Evolutionary conservation across 495 filamentous ascomycete genomes (phyloP), one percentile per base, ranked within the genome.

Genomic region (Xylona heveae): DNA sequence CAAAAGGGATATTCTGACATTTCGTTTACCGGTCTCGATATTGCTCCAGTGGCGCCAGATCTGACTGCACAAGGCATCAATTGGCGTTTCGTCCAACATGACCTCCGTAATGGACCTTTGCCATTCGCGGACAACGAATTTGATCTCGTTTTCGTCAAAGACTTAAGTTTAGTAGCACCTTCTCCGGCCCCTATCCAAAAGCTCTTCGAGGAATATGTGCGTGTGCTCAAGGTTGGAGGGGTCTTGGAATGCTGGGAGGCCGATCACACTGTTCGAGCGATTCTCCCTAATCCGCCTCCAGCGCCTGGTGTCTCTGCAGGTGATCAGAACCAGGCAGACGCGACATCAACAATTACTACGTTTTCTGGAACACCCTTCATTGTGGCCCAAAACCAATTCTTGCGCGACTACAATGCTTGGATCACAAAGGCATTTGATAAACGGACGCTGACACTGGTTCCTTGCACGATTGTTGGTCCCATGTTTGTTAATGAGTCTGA

Each of bases 61-160:
- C 54, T 82, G 44, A 58, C 57, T 39, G 71, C 73, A 39, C 68
- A 73, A 42, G 75, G 77, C 24, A 71, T 92, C 54, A 71, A 74
- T 41, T 92, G 81, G 81, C 67, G 67, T 10, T 92, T 90, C 43
- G 70, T 88, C 29, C 80, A 79, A 50, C 81, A 90, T 47, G 81
- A 92, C 50, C 42, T 88, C 34, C 75, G 81, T 33, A 65, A 64
- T 37, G 44, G 64, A 0, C 77, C 79, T 2, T 57, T 85, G 27
- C 85, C 85, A 2, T 84, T 93, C 36, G 61, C 69, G 4, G 78
- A 84, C 37, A 69, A 62, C 15, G 76, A 81, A 48, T 95, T 93
- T 49, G 82, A 92, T 45, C 63, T 91, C 14, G 68, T 95, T 34
- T 81, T 93, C 56, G 66, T 83, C 34, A 91, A 93, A 49, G 84